Conservation (phyloP, 2,329 filamentous ascomycete species). For the Annulohypoxylon truncatum region DNA sequence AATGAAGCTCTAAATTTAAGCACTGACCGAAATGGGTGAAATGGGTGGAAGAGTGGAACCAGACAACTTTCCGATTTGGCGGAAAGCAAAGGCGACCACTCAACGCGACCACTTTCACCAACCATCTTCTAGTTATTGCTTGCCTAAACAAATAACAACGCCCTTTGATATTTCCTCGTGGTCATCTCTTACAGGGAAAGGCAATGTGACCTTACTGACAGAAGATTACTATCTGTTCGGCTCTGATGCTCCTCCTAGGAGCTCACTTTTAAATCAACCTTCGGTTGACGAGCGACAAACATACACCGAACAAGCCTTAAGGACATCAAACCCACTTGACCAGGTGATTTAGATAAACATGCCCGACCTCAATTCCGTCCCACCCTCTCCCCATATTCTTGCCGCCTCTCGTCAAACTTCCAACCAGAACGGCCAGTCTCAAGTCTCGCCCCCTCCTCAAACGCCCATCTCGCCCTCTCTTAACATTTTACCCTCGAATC, state of each 20-base stretch:
- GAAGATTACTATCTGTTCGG: not conserved
- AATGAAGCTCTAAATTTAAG: constrained; percentile 17
- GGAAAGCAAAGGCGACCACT: constrained; percentile 16
- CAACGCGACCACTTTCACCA: constrained; percentile 31
- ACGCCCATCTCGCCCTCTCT: constrained; percentile 57
- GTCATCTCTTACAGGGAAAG: not conserved
- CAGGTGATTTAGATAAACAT: constrained; percentile 30
- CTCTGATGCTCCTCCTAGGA: not conserved
- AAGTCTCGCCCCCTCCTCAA: constrained; percentile 42
- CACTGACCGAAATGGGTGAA: constrained; percentile 8
- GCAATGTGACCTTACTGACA: constrained; percentile 9
- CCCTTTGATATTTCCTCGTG: not conserved
- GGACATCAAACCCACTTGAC: constrained; percentile 4
- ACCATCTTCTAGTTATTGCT: not conserved
- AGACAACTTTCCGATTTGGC: constrained; percentile 13
- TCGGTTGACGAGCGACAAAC: not conserved
- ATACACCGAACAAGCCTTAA: not conserved
- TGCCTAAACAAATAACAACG: constrained; percentile 21
- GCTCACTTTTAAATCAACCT: not conserved
- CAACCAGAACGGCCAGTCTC: constrained; percentile 52
- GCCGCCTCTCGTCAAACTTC: constrained; percentile 57
- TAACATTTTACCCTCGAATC: constrained; percentile 67
- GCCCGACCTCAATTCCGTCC: constrained; percentile 66
- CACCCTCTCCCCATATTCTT: constrained; percentile 61
- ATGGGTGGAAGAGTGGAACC: not conserved